Conservation (phyloP, 2,329 filamentous ascomycete genomes). For the Colletotrichum somersetense region DNA sequence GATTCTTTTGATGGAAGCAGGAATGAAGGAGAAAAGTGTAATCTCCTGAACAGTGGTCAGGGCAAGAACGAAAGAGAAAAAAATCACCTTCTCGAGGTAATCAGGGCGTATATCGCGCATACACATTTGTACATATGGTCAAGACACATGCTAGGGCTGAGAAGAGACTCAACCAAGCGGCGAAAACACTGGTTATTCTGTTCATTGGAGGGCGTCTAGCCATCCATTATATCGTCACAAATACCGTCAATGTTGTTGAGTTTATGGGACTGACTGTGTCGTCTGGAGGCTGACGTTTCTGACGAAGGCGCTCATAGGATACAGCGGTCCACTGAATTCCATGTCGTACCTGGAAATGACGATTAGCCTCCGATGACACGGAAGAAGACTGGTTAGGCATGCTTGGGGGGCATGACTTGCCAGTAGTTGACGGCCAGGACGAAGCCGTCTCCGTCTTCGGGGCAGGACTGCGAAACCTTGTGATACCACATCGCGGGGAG, state of each 20-base stretch:
- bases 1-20: not conserved
- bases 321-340: conserved; percentile 79
- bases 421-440: conserved; percentile 88
- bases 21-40: not conserved
- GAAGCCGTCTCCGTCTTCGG: conserved; percentile 76
- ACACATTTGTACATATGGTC: conserved; percentile 37
- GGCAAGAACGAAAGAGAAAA: conserved; percentile 4
- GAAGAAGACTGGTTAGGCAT: not conserved
- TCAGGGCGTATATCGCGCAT: conserved; percentile 31
- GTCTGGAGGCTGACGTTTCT: conserved; percentile 50
- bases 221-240: not conserved
- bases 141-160: conserved; percentile 14
- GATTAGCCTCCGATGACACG: not conserved
- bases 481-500: conserved; percentile 86
- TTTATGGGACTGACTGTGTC: not conserved
- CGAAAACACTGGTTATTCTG: conserved; percentile 11
- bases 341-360: conserved; percentile 77
- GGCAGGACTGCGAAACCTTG: conserved; percentile 80
- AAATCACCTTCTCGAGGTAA: conserved; percentile 29
- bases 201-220: conserved; percentile 9
- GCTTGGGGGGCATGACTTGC: conserved; percentile 58
- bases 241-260: not conserved
- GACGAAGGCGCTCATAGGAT: conserved; percentile 70
- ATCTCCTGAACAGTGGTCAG: conserved; percentile 1
- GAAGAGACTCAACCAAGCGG: conserved; percentile 30